Conservation (phyloP, 768 basidiomycete species). For the Leucocoprinus birnbaumii region DNA sequence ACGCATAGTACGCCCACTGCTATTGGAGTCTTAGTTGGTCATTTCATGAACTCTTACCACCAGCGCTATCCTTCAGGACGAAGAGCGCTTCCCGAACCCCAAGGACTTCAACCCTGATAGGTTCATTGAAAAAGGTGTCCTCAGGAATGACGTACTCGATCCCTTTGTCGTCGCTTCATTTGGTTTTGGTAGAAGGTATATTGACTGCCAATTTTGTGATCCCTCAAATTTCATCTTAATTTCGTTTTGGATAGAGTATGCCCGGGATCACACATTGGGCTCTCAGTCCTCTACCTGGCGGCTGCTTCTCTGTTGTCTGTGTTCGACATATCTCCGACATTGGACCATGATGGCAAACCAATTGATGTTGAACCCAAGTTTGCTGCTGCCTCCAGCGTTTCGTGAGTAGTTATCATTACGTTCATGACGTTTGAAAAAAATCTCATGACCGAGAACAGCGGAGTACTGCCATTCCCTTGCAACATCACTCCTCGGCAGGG, state of each 20-base stretch:
- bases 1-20: background rate
- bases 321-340: slow-evolving; percentile 15
- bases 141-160: slow-evolving; percentile 21
- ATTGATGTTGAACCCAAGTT: slow-evolving; percentile 4
- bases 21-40: background rate
- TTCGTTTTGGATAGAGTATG: slow-evolving; percentile 2
- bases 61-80: slow-evolving; percentile 22
- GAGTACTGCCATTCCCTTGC: background rate
- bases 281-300: slow-evolving; percentile 1
- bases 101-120: slow-evolving; percentile 18
- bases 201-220: background rate
- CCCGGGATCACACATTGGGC: slow-evolving; percentile 9
- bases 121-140: slow-evolving; percentile 16
- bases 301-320: slow-evolving; percentile 12
- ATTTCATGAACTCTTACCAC: background rate
- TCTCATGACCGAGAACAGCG: background rate
- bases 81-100: slow-evolving; percentile 11
- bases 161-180: slow-evolving; percentile 19
- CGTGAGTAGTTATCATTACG: background rate
- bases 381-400: background rate
- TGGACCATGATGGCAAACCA: slow-evolving; percentile 8
- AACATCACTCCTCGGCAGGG: background rate
- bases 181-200: slow-evolving; percentile 27
- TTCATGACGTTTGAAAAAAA: background rate
- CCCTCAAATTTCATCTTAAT: background rate